Percentiles rank a stretch among this genome's conserved stretches.
Conservation (phyloP, 768 basidiomycete genomes). For the Tubosaeta sp. region DNA sequence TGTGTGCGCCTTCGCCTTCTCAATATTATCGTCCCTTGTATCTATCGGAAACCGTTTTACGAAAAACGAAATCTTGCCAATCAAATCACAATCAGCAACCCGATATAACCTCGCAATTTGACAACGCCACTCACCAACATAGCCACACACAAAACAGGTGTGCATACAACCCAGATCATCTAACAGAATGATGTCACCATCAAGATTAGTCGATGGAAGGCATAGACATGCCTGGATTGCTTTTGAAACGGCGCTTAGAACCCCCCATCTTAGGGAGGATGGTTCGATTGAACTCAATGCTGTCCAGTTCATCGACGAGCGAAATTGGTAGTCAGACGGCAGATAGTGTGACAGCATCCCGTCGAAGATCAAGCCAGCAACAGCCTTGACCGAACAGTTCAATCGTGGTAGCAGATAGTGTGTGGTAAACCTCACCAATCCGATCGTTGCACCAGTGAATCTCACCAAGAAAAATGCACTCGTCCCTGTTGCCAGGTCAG, state of each 20-base stretch:
- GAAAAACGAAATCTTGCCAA: slow-evolving; percentile 27
- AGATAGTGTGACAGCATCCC: slow-evolving; percentile 45
- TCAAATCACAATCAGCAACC: slow-evolving; percentile 7
- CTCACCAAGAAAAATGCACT: slow-evolving; percentile 85
- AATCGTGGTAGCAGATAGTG: slow-evolving; percentile 4
- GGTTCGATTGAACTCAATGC: slow-evolving; percentile 46
- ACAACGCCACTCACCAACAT: slow-evolving; percentile 45
- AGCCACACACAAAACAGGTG: slow-evolving; percentile 63
- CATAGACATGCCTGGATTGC: slow-evolving; percentile 54
- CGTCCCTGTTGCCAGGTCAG: slow-evolving; percentile 72
- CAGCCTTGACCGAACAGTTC: slow-evolving; percentile 45
- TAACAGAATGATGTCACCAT: slow-evolving; percentile 26
- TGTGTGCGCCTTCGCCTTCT: slow-evolving; percentile 18
- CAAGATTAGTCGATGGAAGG: not conserved
- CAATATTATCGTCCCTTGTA: slow-evolving; percentile 8
- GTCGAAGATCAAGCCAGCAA: slow-evolving; percentile 73
- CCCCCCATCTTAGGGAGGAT: slow-evolving; percentile 38
- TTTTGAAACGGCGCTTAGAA: slow-evolving; percentile 50
- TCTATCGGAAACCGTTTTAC: slow-evolving; percentile 26
- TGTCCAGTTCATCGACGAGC: slow-evolving; percentile 53
- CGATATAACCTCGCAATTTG: not conserved
- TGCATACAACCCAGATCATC: slow-evolving; percentile 72
- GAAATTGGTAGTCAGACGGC: slow-evolving; percentile 43
- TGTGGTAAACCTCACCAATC: slow-evolving; percentile 51
- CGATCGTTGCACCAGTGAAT: slow-evolving; percentile 81